Conservation (phyloP, 805 yeast genomes). For the Metschnikowia koreensis region DNA sequence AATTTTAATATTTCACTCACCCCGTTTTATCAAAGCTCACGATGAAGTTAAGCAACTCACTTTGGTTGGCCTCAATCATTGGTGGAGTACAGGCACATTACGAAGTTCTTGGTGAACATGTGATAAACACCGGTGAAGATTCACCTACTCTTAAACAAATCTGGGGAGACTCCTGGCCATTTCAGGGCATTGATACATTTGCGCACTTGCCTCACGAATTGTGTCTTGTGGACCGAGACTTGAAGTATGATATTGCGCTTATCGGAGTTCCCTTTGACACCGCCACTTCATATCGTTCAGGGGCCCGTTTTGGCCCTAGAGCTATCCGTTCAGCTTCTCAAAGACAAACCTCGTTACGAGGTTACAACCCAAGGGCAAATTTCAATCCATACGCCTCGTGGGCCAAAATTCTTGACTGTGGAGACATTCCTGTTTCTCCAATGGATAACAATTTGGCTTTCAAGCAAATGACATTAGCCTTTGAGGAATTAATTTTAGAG, state of each 20-base stretch:
- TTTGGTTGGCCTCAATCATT: background rate
- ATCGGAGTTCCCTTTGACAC: conserved; percentile 85
- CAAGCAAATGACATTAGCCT: conserved; percentile 51
- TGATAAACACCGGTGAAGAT: conserved; percentile 2
- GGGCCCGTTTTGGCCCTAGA: conserved; percentile 81
- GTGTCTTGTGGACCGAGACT: conserved; percentile 52
- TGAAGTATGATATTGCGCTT: conserved; percentile 63
- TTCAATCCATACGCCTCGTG: conserved; percentile 53
- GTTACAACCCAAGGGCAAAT: conserved; percentile 66
- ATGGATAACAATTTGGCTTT: conserved; percentile 55
- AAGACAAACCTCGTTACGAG: conserved; percentile 66
- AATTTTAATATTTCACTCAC: background rate
- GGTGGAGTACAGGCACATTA: conserved; percentile 7
- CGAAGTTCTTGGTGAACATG: conserved; percentile 3
- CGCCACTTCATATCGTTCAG: conserved; percentile 74
- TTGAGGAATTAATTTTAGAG: conserved; percentile 54
- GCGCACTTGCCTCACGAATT: conserved; percentile 65
- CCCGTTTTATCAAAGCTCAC: background rate
- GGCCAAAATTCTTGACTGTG: conserved; percentile 53
- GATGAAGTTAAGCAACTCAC: background rate
- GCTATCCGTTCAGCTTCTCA: conserved; percentile 68
- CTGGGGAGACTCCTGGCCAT: conserved; percentile 79
- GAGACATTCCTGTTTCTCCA: conserved; percentile 59
- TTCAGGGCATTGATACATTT: conserved; percentile 64
- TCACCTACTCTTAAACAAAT: conserved; percentile 45